phyloP scores from a whole-genome alignment of 305 asterid genomes.

The Fraxinus albicans region DNA sequence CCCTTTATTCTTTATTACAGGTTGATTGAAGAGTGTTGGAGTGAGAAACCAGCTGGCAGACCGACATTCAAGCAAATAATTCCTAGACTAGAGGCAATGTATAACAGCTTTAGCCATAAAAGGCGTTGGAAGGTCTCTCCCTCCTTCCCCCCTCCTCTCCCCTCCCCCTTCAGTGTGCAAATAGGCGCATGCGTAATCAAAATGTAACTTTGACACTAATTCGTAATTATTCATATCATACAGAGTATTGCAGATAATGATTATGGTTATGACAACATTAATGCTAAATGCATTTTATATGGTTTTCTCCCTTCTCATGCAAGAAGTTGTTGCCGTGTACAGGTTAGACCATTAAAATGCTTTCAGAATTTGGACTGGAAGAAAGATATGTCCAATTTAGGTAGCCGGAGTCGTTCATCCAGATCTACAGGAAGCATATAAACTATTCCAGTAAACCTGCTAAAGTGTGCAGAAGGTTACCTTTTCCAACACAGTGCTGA shows the following conservation, averaged over 20 bases:
- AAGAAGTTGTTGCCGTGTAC: constrained; percentile 19
- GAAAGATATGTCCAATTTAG: constrained; percentile 39
- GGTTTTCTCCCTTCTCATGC: background rate
- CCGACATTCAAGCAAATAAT: constrained; percentile 90
- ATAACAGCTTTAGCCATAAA: constrained; percentile 55
- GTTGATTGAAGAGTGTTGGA: constrained; percentile 89
- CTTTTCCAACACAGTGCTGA: background rate
- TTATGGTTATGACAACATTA: background rate
- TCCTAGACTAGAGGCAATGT: constrained; percentile 66
- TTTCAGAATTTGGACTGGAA: constrained; percentile 52
- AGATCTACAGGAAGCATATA: constrained; percentile 41
- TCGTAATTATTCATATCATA: background rate
- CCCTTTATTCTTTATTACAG: constrained; percentile 35
- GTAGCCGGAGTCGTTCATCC: constrained; percentile 41
- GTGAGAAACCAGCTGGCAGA: constrained; percentile 57
- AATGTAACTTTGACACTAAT: background rate
- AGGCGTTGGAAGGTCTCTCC: constrained; percentile 78
- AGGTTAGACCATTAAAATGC: constrained; percentile 67
- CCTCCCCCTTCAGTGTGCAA: background rate
- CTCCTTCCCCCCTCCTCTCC: background rate
- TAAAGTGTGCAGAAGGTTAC: background rate
- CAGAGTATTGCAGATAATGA: background rate
- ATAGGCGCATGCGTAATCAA: background rate
- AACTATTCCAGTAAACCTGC: background rate
- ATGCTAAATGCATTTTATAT: background rate